phyloP scores from a whole-genome alignment of 2,329 filamentous ascomycete species.

The Tolypocladium pustulatum region DNA sequence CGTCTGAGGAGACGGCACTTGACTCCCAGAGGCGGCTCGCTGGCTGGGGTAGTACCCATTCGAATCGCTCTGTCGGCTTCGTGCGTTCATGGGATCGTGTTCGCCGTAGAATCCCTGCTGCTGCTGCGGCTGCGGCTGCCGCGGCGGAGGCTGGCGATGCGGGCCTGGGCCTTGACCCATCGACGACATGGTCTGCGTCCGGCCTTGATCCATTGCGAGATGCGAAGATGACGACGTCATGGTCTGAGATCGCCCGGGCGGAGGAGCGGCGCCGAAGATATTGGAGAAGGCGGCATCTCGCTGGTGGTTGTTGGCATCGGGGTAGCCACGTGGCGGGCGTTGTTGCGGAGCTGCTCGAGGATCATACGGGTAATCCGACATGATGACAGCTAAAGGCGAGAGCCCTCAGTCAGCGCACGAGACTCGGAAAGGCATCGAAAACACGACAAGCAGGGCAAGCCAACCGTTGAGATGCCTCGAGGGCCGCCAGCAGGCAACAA shows the following conservation, averaged over 20 bases:
- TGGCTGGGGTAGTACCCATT: slow-evolving; percentile 44
- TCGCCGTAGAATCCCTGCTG: slow-evolving; percentile 28
- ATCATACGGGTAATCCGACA: slow-evolving; percentile 50
- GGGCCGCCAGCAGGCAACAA: slow-evolving; percentile 8
- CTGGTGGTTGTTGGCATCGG: slow-evolving; percentile 47
- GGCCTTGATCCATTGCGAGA: slow-evolving; percentile 43
- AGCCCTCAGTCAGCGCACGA: neutral
- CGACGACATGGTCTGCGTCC: slow-evolving; percentile 71
- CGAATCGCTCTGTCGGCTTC: slow-evolving; percentile 21
- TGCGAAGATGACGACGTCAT: slow-evolving; percentile 70
- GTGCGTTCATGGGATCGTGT: slow-evolving; percentile 14
- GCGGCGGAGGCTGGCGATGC: slow-evolving; percentile 54
- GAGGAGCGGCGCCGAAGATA: slow-evolving; percentile 84
- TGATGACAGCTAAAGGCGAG: slow-evolving; percentile 17
- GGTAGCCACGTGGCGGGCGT: slow-evolving; percentile 33
- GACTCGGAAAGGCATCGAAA: neutral
- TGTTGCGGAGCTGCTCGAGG: slow-evolving; percentile 36
- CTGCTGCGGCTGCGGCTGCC: slow-evolving; percentile 37
- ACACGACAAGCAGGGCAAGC: slow-evolving; percentile 6
- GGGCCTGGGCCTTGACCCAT: slow-evolving; percentile 34
- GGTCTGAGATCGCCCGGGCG: slow-evolving; percentile 83
- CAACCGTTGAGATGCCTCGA: slow-evolving; percentile 10
- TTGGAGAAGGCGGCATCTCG: slow-evolving; percentile 93
- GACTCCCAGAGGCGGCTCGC: slow-evolving; percentile 40
- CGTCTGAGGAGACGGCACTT: slow-evolving; percentile 29